Evolutionary conservation across 495 filamentous ascomycete genomes (phyloP).

Genomic region (Hyaloscypha variabilis): DNA sequence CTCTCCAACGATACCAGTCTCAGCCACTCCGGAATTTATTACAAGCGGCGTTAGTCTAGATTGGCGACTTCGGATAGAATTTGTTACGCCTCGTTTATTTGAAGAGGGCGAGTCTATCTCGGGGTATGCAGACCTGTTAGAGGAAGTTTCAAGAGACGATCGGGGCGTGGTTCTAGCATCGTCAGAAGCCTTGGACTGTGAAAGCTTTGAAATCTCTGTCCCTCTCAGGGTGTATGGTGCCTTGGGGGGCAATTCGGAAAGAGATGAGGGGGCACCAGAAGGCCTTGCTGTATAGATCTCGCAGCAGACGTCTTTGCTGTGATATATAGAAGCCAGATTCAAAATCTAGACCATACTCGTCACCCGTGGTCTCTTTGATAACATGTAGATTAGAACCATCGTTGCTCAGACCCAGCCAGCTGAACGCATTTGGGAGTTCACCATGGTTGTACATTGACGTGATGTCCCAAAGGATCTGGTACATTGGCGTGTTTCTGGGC

Average conservation of each 20-base stretch:
- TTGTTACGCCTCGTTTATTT: conserved; percentile 66
- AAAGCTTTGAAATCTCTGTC: conserved; percentile 88
- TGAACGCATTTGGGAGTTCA: no score
- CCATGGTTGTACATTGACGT: no score
- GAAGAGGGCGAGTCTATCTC: conserved; percentile 16
- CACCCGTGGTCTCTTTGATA: background rate
- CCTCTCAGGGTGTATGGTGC: conserved; percentile 85
- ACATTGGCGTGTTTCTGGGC: no score
- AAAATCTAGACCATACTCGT: conserved; percentile 2
- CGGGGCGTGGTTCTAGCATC: conserved; percentile 70
- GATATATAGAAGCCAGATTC: conserved; percentile 21
- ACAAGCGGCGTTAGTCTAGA: conserved; percentile 83
- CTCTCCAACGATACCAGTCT: conserved; percentile 74
- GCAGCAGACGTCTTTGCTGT: conserved; percentile 7
- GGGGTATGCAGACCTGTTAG: conserved; percentile 42
- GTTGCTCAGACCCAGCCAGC: no score
- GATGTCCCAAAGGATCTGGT: no score
- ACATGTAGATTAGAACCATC: no score
- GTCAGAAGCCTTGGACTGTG: conserved; percentile 74
- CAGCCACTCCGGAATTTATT: conserved; percentile 83
- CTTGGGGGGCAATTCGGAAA: conserved; percentile 47
- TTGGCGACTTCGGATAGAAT: conserved; percentile 89
- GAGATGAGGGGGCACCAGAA: conserved; percentile 47
- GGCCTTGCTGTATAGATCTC: conserved; percentile 48
- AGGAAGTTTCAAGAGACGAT: conserved; percentile 71